Percentiles rank a stretch among this genome's conserved stretches.
Evolutionary conservation across 106 monocot species (phyloP).

Genomic region (Acanthochlamys bracteata): DNA sequence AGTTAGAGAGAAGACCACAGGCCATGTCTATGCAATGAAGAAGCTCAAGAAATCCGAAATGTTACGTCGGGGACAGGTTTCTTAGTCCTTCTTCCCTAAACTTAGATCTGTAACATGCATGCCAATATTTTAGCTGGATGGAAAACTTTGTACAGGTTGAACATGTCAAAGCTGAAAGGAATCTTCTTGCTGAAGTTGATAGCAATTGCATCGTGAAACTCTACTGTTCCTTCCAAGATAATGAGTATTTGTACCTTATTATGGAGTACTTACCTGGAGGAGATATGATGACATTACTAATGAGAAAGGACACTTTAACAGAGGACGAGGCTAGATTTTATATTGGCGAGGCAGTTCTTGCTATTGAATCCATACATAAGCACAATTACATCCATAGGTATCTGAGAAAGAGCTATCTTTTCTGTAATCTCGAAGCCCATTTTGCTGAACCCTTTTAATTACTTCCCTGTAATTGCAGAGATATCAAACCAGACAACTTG

Average conservation of each 20-base stretch:
- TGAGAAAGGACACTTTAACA: conserved; percentile 68
- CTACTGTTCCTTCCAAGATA: conserved; percentile 78
- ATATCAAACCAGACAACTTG: conserved; percentile 76
- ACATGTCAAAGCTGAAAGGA: conserved; percentile 80
- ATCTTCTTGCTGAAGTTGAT: conserved; percentile 77
- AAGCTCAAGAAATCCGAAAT: conserved; percentile 63
- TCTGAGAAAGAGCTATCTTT: too few relatives aligned
- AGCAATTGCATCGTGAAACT: conserved; percentile 69
- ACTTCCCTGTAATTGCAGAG: too few relatives aligned
- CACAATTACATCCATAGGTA: conserved; percentile 77
- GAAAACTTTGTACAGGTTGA: conserved; percentile 44
- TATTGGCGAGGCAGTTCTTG: conserved; percentile 59
- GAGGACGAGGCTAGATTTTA: conserved; percentile 70
- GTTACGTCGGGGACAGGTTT: conserved; percentile 54
- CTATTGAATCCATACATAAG: conserved; percentile 75
- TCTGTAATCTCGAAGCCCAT: too few relatives aligned
- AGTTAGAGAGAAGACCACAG: conserved; percentile 52
- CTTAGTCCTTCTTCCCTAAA: background rate
- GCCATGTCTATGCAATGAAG: conserved; percentile 59
- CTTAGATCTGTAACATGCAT: too few relatives aligned
- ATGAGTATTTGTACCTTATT: conserved; percentile 70
- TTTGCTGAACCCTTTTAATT: conserved; percentile 2
- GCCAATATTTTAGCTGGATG: too few relatives aligned
- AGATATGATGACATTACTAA: conserved; percentile 79
- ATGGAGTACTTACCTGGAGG: conserved; percentile 88